Evolutionary conservation across 371 early-diverging fungal species (phyloP), one percentile per base, ranked within the genome.

Genomic region (Mucor piriformis): DNA sequence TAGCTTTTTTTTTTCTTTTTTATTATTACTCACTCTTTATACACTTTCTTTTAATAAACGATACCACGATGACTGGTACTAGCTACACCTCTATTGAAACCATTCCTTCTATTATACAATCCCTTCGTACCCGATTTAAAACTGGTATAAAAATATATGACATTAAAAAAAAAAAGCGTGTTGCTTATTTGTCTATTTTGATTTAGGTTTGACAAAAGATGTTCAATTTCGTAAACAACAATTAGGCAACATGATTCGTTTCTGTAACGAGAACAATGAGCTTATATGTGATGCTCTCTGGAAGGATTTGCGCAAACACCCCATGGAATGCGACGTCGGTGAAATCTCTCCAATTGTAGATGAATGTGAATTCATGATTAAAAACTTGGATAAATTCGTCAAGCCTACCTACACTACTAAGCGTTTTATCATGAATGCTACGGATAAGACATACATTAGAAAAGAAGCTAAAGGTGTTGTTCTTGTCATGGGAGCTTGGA

Each of bases 401-500:
- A 73, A 75, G 47, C 69, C 77, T 2, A 44, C 46, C 1, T 35
- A 61, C 11, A 54, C 77, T 3, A 53, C 29, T 3, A 73, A 73
- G 57, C 64, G 72, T 11, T 77, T 70, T 44, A 21, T 57, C 8
- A 69, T 77, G 59, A 75, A 76, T 29, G 60, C 72, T 25, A 50
- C 71, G 6, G 81, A 80, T 50, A 78, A 73, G 23, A 70, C 74
- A 0, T 72, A 59, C 50, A 65, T 89, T 37, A 78, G 83, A 49
- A 79, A 82, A 32, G 90, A 88, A 50, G 91, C 93, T 13, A 80
- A 83, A 59, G 96, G 98, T 21, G 79, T 87, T 8, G 93, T 89
- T 6, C 64, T 91, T 33, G 73, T 91, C 47, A 79, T 91, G 38
- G 87, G 81, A n/a, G 81, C 96, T 2, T 95, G 96, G 97, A 97